Percentiles rank a stretch among this genome's conserved stretches.
Conservation (phyloP, 169 alveolate genomes). For the Blepharisma undulans region DNA sequence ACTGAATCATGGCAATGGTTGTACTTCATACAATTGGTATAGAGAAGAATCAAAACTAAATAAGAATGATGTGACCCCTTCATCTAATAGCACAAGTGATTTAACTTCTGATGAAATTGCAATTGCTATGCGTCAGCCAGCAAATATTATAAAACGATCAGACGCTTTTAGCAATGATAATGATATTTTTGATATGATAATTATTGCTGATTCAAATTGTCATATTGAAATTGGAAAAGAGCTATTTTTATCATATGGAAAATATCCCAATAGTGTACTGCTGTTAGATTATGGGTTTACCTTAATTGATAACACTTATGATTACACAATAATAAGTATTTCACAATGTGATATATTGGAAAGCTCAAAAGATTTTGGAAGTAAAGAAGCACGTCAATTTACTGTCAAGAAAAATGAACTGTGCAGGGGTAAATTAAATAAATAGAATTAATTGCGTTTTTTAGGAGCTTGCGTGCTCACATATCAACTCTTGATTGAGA, state of each 20-base stretch:
- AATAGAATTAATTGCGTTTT: neutral
- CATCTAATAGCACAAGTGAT: neutral
- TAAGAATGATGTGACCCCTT: neutral
- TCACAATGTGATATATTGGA: neutral
- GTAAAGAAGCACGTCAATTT: neutral
- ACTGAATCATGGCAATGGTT: constrained; percentile 8
- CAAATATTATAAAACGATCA: no score
- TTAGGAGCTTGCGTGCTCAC: neutral
- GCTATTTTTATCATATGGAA: neutral
- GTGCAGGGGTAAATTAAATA: neutral
- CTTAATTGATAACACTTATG: neutral
- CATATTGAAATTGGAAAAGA: neutral
- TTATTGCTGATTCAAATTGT: neutral
- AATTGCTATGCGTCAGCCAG: neutral
- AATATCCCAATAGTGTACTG: neutral
- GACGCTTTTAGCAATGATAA: no score
- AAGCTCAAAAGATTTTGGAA: no score
- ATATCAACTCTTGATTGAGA: neutral
- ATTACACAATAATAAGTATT: neutral
- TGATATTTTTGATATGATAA: no score
- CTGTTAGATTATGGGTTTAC: neutral
- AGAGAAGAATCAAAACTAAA: neutral
- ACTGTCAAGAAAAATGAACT: neutral
- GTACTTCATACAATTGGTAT: neutral
- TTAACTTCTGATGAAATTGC: neutral